Base-by-base conservation (phyloP, 495 filamentous ascomycete genomes). In the Tuber aestivum region DNA sequence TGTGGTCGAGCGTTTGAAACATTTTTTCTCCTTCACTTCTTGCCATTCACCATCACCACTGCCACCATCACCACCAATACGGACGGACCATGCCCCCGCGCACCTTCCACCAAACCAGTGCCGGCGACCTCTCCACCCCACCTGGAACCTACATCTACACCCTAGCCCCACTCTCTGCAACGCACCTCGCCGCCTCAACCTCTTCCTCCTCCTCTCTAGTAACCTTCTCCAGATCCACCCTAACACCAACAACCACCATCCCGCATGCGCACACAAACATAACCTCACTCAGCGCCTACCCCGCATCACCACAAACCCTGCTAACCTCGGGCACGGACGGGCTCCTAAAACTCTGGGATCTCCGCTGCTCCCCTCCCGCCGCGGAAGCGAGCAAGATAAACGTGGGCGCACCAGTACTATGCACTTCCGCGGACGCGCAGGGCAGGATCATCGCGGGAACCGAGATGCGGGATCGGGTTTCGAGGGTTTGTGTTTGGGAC, bases 391-490 rank as follows among this genome's bases (percentile, higher is more conserved):
- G 80, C 68, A 72, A 76, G 83, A 48, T 41, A 80, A 73, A 27
- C 12, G 56, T 42, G 65, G 38, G 41, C 3, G 65, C 72, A 23
- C 44, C 78, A 68, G 70, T 76, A 42, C 72, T 76, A 21, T 35
- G 61, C 69, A 45, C 69, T 41, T 45, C 70, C 12, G 48, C 72
- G 27, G 71, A 65, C 70, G 48, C 79, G 86, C 85, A 84, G 48
- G 83, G 84, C 70, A 82, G 87, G 18, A 83, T 97, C 20, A 92
- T 89, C 41, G 91, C 90, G 40, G 95, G 95, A 14, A 94, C 92
- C 12, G 94, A 97, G 83, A 85, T 95, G 41, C 88, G 87, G 21
- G 89, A 93, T 50, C 89, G 89, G 41, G 89, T 92, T 82, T 92
- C 92, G 23, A 87, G 89, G 69, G 90, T 97, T 70, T 82, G 90